Conservation (phyloP, 1,284 basidiomycete genomes). For the Coniferiporia weirii region DNA sequence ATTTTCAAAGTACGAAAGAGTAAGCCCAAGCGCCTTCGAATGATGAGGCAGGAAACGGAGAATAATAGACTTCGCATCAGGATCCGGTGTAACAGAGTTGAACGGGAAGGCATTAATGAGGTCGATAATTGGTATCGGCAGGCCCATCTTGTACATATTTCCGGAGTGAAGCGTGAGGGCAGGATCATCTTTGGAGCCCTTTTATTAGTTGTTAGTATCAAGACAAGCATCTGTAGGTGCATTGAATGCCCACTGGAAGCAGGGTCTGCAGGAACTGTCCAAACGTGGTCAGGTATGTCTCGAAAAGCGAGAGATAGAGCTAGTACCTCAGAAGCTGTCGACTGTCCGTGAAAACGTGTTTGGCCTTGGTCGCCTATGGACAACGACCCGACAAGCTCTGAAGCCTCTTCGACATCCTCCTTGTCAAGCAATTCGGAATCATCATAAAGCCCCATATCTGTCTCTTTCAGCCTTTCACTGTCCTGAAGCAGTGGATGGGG, state of each 20-base stretch:
- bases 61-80: conserved; percentile 36
- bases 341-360: conserved; percentile 42
- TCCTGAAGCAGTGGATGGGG: conserved; percentile 16
- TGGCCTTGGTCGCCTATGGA: conserved; percentile 42
- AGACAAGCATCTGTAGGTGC: not conserved
- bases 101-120: conserved; percentile 47
- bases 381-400: conserved; percentile 36
- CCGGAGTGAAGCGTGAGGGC: not conserved
- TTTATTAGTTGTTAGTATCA: not conserved
- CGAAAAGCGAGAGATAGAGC: conserved; percentile 4
- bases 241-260: conserved; percentile 30
- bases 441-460: not conserved
- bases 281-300: conserved; percentile 19
- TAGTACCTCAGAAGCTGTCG: conserved; percentile 41
- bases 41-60: conserved; percentile 36
- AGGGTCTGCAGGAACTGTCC: conserved; percentile 38
- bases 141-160: conserved; percentile 24
- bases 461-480: conserved; percentile 3
- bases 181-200: conserved; percentile 25
- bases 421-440: not conserved
- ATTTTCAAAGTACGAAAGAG: conserved; percentile 38
- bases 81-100: conserved; percentile 34
- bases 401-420: conserved; percentile 21
- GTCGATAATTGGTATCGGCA: conserved; percentile 39
- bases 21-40: conserved; percentile 34